Base-by-base conservation (phyloP, 345 rosid genomes). In the Eucalyptus curtisii region DNA sequence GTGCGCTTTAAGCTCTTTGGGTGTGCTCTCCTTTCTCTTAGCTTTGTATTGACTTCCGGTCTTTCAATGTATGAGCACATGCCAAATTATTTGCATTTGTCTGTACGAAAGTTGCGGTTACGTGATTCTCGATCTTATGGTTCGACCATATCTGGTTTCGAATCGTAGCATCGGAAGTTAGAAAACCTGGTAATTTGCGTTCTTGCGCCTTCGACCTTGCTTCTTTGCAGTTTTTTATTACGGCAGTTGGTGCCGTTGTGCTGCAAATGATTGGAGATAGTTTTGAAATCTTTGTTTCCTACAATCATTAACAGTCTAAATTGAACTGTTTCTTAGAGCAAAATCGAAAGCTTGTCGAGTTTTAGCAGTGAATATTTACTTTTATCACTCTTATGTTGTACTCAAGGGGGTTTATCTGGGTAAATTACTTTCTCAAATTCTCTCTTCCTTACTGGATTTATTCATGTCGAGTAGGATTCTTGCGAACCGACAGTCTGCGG, bases 401-500 rank as follows among this genome's bases (percentile, higher is more conserved):
- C 87, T 86, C 27, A 20, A 20, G 47, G 27, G 27, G 15, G 14
- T 76, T 37, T 76, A 76, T 76, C 27, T 5, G 24, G 15, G 82
- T 20, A 20, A 68, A 37, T 76, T 76, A 5, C 82, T 76, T 20
- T 76, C 47, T 76, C 47, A 20, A 31, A 50, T 45, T 86, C 37
- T 86, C 64, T 37, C 22, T 85, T 40, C 61, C 71, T 17, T 53
- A 50, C 68, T 61, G 37, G 88, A 79, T 90, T 45, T 88, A 4
- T 88, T 37, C 40, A 13, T 44, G 64, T 86, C 17, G 22, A 91
- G 88, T 89, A 96, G 99, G 93, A 96, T 97, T 91, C 93, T 97
- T 87, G 99, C 99, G 15, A 97, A 97, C 66, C 93, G 99, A 90
- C 99, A 97, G 91, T 97, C 99, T 9, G 99, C 99, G 0, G 99